Evolutionary conservation across 2,329 filamentous ascomycete species (phyloP), one percentile per base, ranked within the genome.

Genomic region (Botrytis galanthina): DNA sequence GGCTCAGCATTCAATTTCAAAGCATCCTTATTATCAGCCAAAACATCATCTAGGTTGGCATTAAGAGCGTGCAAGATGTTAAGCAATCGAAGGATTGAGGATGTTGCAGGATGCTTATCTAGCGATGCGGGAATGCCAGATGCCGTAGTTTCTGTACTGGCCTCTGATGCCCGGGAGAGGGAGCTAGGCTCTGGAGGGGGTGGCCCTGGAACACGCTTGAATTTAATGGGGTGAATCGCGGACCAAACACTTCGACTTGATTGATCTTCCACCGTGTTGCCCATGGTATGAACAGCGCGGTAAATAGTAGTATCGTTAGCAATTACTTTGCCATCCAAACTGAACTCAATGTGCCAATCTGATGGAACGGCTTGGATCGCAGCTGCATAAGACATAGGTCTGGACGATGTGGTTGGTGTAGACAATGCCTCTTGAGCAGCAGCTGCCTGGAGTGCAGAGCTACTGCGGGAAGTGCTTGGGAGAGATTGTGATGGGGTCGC

Each of bases 281-380:
- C 86, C 82, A 80, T 73, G 80, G 83, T 66, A 80, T 98, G 93
- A 14, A 98, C 93, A 46, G 96, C 96, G 66, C 95, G 92, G 80
- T 98, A 99, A 73, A 99, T 95, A 0, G 96, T 99, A 0, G 93
- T 98, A 78, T 98, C 95, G 77, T 95, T 96, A 0, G 93, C 87
- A 74, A 99, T 92, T 1, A 92, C 88, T 81, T 94, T 94, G 71
- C 88, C 92, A 76, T 97, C 92, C 68, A 98, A 88, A 77, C 90
- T 95, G 83, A 99, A 99, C 80, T 98, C 93, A 75, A 99, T 94
- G 79, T 99, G 95, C 96, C 96, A 99, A 80, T 98, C 95, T 80
- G 97, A 92, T 1, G 95, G 93, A 0, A 89, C 86, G 22, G 93
- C 86, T 78, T 95, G 93, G 70, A 97, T 88, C 6, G 94, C 94